Conservation (phyloP, 2,329 filamentous ascomycete genomes). For the Diaporthe velutina region DNA sequence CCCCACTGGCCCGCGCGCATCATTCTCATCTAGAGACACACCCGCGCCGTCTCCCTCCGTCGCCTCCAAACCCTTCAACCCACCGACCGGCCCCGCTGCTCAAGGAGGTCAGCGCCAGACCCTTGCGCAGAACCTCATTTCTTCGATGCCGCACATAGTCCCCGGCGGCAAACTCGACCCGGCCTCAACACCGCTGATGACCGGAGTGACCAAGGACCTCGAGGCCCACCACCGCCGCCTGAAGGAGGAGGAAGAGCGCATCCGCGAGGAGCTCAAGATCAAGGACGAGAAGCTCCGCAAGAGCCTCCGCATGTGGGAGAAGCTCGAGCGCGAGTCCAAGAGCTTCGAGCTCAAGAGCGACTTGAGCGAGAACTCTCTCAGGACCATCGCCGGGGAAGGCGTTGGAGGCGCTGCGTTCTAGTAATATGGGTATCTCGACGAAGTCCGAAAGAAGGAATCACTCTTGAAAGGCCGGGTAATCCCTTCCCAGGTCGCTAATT, state of each 20-base stretch:
- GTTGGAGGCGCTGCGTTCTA: slow-evolving; percentile 68
- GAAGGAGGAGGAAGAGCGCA: slow-evolving; percentile 69
- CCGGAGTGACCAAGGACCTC: slow-evolving; percentile 65
- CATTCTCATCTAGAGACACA: slow-evolving; percentile 46
- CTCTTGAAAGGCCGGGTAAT: not conserved
- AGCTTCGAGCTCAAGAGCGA: slow-evolving; percentile 69
- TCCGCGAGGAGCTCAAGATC: slow-evolving; percentile 64
- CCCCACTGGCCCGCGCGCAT: slow-evolving; percentile 62
- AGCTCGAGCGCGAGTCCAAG: slow-evolving; percentile 66
- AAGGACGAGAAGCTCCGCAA: slow-evolving; percentile 68
- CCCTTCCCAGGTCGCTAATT: not conserved
- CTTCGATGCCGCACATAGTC: slow-evolving; percentile 64
- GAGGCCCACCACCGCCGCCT: slow-evolving; percentile 67
- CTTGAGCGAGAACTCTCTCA: slow-evolving; percentile 68
- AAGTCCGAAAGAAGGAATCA: not conserved
- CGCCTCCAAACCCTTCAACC: slow-evolving; percentile 65
- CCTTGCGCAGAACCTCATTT: slow-evolving; percentile 65
- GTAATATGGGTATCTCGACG: not conserved
- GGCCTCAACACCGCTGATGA: slow-evolving; percentile 56
- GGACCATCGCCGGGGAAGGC: slow-evolving; percentile 69
- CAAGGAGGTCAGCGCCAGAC: slow-evolving; percentile 56
- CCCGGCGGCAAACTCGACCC: slow-evolving; percentile 69
- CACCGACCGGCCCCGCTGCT: slow-evolving; percentile 66
- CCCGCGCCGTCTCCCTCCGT: slow-evolving; percentile 52
- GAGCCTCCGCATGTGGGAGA: slow-evolving; percentile 66